Percentiles rank a stretch among this genome's conserved stretches.
Conservation (phyloP, 2,329 filamentous ascomycete genomes). For the Hymenoscyphus scutula region DNA sequence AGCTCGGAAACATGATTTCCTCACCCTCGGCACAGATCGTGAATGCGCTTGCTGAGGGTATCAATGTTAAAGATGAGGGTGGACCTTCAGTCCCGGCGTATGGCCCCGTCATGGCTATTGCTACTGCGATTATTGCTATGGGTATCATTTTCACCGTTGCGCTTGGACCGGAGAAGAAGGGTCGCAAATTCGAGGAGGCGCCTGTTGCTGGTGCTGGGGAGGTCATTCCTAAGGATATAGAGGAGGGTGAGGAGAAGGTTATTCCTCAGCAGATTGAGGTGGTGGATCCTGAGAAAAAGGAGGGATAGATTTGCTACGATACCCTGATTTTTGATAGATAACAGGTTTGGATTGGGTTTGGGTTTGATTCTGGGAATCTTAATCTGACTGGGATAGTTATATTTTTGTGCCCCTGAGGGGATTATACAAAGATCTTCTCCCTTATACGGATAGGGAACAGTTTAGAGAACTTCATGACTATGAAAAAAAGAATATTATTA, state of each 20-base stretch:
- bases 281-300: neutral
- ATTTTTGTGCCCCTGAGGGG: neutral
- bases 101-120: constrained; percentile 72
- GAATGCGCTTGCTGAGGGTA: constrained; percentile 67
- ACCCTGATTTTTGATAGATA: neutral
- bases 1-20: constrained; percentile 68
- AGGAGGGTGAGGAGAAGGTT: constrained; percentile 15
- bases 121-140: constrained; percentile 70
- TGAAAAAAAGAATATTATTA: constrained; percentile 1
- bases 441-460: neutral
- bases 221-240: constrained; percentile 26
- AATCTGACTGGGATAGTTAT: neutral
- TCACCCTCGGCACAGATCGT: constrained; percentile 61
- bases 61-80: constrained; percentile 50
- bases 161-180: constrained; percentile 69
- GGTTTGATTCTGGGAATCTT: neutral
- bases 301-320: neutral
- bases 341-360: neutral
- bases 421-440: neutral
- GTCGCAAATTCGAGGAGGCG: constrained; percentile 64
- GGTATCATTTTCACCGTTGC: constrained; percentile 68
- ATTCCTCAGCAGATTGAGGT: neutral
- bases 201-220: constrained; percentile 46
- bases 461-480: neutral
- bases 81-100: constrained; percentile 66